Base-by-base conservation (phyloP, 2,329 filamentous ascomycete species). In the Thelonectria blattea region DNA sequence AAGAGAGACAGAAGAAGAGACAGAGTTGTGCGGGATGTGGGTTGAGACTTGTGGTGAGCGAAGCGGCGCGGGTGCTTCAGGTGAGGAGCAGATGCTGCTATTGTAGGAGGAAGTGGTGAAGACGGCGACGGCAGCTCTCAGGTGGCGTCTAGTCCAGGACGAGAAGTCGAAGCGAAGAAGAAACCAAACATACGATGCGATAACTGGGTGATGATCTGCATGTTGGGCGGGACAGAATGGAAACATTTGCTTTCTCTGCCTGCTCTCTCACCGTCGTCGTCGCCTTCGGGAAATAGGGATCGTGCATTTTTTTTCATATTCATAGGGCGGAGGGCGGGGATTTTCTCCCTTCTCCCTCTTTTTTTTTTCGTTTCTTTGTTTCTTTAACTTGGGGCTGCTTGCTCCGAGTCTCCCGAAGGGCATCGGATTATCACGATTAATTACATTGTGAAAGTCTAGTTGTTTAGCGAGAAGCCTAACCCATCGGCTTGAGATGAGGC, bases 51-150 rank as follows among this genome's bases (percentile, higher is more conserved):
- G 41, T 39, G n/a, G n/a, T n/a, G 22, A 24, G 22, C 22, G 6
- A 24, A 24, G 17, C 18, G 43, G 20, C 60, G 61, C 60, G 61
- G 61, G 52, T 67, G 68, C 68, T 68, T 70, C 68, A 70, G 68
- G 68, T 70, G 68, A 62, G 15, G 20, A 47, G 20, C 11, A 24
- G 15, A 30, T 30, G 27, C 41, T 27, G 22, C 20, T 12, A 32
- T 8, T 41, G 9, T 15, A 42, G 45, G 34, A 47, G 30, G 18
- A 48, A 17, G 43, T 14, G n/a, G 12, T 32, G 22, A 52, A 24
- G 37, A n/a, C 42, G 45, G n/a, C 22, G 6, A 55, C 39, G 18
- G 41, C 22, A 24, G 22, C 22, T 24, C 52, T 56, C 53, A 56
- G 48, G 54, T 58, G 58, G 58, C 41, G 22, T 52, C 53, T 55